These are phyloP conservation scores for Austroboletus sp. DNA, from an alignment of 1,284 basidiomycete genomes.

Conservation along the genomic window DNA sequence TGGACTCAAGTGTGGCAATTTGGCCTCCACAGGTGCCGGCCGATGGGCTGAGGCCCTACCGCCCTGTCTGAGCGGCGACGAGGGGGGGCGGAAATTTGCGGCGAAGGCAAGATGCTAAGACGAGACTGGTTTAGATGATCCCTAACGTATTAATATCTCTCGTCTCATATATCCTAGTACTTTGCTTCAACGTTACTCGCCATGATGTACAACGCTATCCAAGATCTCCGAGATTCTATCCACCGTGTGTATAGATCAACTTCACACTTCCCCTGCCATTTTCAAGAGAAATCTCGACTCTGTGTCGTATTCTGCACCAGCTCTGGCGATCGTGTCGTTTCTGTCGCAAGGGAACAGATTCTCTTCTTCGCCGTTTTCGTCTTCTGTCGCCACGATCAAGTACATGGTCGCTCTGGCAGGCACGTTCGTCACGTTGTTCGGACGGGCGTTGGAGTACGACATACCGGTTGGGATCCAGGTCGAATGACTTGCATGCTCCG, in stretches of 20 bases:
- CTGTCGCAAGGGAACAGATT: conserved; percentile 26
- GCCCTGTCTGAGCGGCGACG: too few relatives aligned
- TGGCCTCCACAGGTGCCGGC: too few relatives aligned
- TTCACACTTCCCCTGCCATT: conserved; percentile 22
- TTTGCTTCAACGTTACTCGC: too few relatives aligned
- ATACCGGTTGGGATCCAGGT: conserved; percentile 32
- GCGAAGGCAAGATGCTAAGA: too few relatives aligned
- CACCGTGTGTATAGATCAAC: neutral
- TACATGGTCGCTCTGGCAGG: conserved; percentile 23
- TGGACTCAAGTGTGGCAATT: too few relatives aligned
- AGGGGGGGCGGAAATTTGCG: too few relatives aligned
- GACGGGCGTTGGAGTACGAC: conserved; percentile 3
- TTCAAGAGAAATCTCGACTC: conserved; percentile 25
- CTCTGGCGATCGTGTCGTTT: conserved; percentile 28
- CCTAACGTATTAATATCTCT: too few relatives aligned
- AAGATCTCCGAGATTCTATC: neutral
- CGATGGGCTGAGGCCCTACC: too few relatives aligned
- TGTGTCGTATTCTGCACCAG: conserved; percentile 23
- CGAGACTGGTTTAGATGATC: too few relatives aligned
- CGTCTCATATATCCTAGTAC: too few relatives aligned
- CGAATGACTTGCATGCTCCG: conserved; percentile 40
- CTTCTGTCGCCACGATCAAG: conserved; percentile 21
- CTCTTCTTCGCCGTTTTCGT: conserved; percentile 20
- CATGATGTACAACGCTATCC: neutral
- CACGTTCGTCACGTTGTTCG: neutral